Evolutionary conservation across 2,329 filamentous ascomycete genomes (phyloP).

Genomic region (Parastagonospora avenae): DNA sequence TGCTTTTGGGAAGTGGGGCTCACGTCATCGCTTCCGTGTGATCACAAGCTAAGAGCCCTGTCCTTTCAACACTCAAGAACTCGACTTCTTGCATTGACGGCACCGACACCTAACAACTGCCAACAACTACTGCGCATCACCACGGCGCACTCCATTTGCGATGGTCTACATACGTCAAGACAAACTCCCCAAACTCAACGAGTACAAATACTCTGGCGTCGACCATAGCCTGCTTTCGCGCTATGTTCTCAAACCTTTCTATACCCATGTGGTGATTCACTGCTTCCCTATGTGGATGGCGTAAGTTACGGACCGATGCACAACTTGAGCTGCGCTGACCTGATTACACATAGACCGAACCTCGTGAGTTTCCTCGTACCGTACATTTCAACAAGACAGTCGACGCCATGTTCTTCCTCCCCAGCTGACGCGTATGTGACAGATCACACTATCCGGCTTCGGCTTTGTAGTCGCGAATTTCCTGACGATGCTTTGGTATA

Average conservation of each 20-base stretch:
- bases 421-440: slow-evolving; percentile 5
- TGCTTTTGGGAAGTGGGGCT: slow-evolving; percentile 8
- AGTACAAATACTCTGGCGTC: slow-evolving; percentile 94
- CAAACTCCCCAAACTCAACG: slow-evolving; percentile 82
- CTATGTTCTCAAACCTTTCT: slow-evolving; percentile 97
- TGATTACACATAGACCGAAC: slow-evolving; percentile 35
- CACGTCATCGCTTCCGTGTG: slow-evolving; percentile 35
- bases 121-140: slow-evolving; percentile 2
- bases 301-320: slow-evolving; percentile 50
- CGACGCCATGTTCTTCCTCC: background rate
- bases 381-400: background rate
- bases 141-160: slow-evolving; percentile 10
- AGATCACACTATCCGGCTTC: slow-evolving; percentile 91
- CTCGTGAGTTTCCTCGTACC: slow-evolving; percentile 33
- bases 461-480: slow-evolving; percentile 88
- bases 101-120: slow-evolving; percentile 16
- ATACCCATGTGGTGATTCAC: slow-evolving; percentile 91
- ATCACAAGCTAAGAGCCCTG: slow-evolving; percentile 32
- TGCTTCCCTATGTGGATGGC: slow-evolving; percentile 97
- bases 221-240: slow-evolving; percentile 89
- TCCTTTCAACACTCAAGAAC: slow-evolving; percentile 5
- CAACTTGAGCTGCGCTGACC: slow-evolving; percentile 23
- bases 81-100: slow-evolving; percentile 8
- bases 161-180: slow-evolving; percentile 98
- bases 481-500: slow-evolving; percentile 92